Base-by-base conservation (phyloP, 2,329 filamentous ascomycete genomes). In the Penicillium fuscoglaucum region DNA sequence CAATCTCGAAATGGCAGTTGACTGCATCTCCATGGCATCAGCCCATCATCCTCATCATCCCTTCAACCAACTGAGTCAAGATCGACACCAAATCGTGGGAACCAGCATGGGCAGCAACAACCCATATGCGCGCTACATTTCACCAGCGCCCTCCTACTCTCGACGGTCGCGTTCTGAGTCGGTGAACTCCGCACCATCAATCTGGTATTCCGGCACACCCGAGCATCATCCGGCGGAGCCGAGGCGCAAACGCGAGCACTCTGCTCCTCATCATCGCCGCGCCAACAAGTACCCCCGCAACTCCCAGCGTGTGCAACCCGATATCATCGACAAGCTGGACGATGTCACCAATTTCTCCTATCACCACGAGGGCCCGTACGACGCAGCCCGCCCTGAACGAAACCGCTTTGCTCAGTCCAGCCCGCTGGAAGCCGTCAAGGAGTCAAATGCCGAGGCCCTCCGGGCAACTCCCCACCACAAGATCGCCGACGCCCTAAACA, bases 331-430 rank as follows among this genome's bases (percentile, higher is more conserved):
- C 72, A 79, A 80, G 6, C 84, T 98, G 1, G 93, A 96, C 71
- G 82, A 79, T 53, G 79, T 83, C 3, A 74, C 83, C n/a, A 83
- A 84, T 51, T 82, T 82, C 19, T 77, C 82, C 2, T 96, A 96
- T 74, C 93, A 97, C 74, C 93, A 98, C 68, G 90, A 89, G 63
- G 93, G 93, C 0, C 93, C 93, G 0, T 98, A 90, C 67, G 93
- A 98, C 72, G 91, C 93, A 10, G 89, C 90, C 2, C 81, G 91
- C 52, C 80, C 88, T 1, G 85, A 89, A 13, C 84, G 90, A 48
- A 97, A 97, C 76, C 80, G 78, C 4, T 81, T 86, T 67, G 81
- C 79, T 66, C 78, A 81, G 55, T 76, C 73, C 58, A 87, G 90
- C 3, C 93, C 93, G 0, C 77, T 97, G 8, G 91, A 89, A 29